Percentiles rank a stretch among this genome's conserved stretches.
Evolutionary conservation across 2,329 filamentous ascomycete genomes (phyloP).

Genomic region (Aureobasidium lini): DNA sequence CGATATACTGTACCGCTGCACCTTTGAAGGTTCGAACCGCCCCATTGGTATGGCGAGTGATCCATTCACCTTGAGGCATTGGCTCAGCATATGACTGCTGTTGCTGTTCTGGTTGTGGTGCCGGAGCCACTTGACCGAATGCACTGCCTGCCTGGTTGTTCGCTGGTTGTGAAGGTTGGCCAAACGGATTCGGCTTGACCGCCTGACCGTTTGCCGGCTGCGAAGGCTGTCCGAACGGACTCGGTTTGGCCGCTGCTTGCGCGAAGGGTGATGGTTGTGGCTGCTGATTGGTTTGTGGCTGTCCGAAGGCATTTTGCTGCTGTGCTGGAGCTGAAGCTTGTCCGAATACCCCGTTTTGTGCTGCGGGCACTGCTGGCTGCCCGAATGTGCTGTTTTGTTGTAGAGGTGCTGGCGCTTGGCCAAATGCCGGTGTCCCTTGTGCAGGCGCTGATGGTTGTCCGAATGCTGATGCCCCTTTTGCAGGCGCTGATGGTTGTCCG

Average conservation of each 20-base stretch:
- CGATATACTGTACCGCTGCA: neutral
- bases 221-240: conserved; percentile 17
- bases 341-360: conserved; percentile 19
- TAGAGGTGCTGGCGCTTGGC: conserved; percentile 20
- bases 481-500: conserved; percentile 13
- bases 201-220: neutral
- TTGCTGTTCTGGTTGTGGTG: neutral
- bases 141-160: neutral
- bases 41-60: neutral
- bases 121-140: neutral
- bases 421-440: conserved; percentile 16
- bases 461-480: conserved; percentile 13
- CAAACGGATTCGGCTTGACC: conserved; percentile 14
- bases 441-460: conserved; percentile 10
- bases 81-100: neutral
- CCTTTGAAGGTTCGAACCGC: neutral
- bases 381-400: conserved; percentile 15
- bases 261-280: conserved; percentile 14
- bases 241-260: conserved; percentile 10
- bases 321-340: conserved; percentile 21
- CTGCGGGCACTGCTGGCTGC: neutral
- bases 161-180: conserved; percentile 11
- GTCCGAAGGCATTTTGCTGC: conserved; percentile 15
- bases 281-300: conserved; percentile 11
- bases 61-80: conserved; percentile 4